A percentile compares a stretch with the other conserved stretches of the same genome.
Evolutionary conservation across 208 protist genomes (phyloP).

Genomic region (Herpetomonas muscarum): DNA sequence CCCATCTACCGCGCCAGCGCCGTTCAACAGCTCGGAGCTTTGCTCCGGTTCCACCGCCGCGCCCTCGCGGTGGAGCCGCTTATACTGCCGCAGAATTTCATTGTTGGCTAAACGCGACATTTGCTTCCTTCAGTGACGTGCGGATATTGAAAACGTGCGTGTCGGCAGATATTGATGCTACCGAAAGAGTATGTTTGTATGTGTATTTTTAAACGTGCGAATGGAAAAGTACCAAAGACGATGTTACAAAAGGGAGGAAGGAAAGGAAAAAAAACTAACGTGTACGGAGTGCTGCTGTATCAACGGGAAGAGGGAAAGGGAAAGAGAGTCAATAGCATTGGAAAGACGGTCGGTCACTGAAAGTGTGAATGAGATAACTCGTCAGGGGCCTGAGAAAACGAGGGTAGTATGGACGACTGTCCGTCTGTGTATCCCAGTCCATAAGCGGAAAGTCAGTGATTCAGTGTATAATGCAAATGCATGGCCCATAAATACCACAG

Average conservation of each 20-base stretch:
- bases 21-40: background rate
- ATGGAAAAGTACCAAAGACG: background rate
- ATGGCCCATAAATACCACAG: too few relatives aligned
- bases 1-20: background rate
- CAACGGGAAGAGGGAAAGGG: background rate
- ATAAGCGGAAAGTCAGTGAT: too few relatives aligned
- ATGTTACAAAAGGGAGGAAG: background rate
- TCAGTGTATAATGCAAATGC: too few relatives aligned
- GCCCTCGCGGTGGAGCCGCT: background rate
- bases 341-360: too few relatives aligned
- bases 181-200: background rate
- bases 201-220: too few relatives aligned
- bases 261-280: background rate
- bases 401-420: too few relatives aligned
- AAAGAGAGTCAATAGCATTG: background rate
- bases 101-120: conserved; percentile 1
- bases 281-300: background rate
- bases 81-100: conserved; percentile 1
- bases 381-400: too few relatives aligned
- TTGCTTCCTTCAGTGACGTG: too few relatives aligned
- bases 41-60: background rate
- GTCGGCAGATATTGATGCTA: too few relatives aligned
- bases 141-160: too few relatives aligned
- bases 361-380: too few relatives aligned
- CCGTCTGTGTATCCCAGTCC: too few relatives aligned